These are phyloP conservation scores for Meyerozyma athensensis DNA, from an alignment of 1,139 yeast genomes.

Conservation along the genomic window DNA sequence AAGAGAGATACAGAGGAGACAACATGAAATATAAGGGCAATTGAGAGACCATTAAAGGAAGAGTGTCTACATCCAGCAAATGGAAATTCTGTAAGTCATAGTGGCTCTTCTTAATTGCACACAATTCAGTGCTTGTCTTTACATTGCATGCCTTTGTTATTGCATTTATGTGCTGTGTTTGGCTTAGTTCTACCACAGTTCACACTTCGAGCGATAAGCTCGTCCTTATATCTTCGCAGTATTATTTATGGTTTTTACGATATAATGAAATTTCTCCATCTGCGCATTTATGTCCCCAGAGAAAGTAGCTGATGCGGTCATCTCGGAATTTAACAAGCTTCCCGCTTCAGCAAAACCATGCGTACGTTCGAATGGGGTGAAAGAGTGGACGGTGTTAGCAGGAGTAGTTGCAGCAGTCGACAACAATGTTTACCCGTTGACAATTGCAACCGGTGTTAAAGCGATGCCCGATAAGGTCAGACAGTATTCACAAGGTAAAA, in stretches of 20 bases:
- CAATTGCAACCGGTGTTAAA: constrained; percentile 81
- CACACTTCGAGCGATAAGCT: no score
- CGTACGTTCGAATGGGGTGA: constrained; percentile 53
- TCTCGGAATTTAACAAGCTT: constrained; percentile 23
- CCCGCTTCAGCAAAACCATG: constrained; percentile 54
- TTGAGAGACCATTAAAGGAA: no score
- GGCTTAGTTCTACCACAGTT: no score
- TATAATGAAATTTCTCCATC: not conserved
- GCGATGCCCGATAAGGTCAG: constrained; percentile 52
- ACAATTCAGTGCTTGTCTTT: no score
- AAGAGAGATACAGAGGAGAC: no score
- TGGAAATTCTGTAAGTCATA: no score
- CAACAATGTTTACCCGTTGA: constrained; percentile 28
- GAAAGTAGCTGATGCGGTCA: constrained; percentile 24
- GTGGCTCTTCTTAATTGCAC: no score
- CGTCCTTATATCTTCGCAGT: no score
- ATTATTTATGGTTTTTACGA: not conserved
- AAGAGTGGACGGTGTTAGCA: constrained; percentile 84
- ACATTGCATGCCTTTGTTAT: no score
- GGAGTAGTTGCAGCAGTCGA: constrained; percentile 53
- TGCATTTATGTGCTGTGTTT: no score
- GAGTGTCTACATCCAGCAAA: no score
- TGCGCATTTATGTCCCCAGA: constrained; percentile 7
- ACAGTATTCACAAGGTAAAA: constrained; percentile 46
- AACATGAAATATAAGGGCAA: no score